Percentiles rank a stretch among this genome's conserved stretches.
Conservation (phyloP, 2,329 filamentous ascomycete genomes). For the Westerdykella aurantiaca region DNA sequence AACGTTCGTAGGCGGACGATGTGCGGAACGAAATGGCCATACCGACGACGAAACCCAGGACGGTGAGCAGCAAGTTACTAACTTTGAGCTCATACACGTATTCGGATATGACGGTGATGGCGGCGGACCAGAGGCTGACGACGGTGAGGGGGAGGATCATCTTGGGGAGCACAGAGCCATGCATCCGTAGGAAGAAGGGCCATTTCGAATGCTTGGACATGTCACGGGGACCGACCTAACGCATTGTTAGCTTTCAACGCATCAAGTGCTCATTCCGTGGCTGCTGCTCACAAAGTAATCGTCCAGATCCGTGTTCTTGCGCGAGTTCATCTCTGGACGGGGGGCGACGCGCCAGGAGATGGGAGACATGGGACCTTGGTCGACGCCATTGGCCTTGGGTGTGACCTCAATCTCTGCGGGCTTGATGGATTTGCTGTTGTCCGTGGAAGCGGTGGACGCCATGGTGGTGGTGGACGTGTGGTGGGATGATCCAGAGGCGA, state of each 20-base stretch:
- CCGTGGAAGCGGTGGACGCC: slow-evolving; percentile 24
- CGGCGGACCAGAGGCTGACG: slow-evolving; percentile 59
- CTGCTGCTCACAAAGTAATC: slow-evolving; percentile 54
- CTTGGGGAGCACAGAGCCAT: slow-evolving; percentile 68
- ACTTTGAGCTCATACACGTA: slow-evolving; percentile 50
- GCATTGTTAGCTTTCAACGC: slow-evolving; percentile 5
- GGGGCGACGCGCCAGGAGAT: slow-evolving; percentile 22
- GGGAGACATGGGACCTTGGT: slow-evolving; percentile 23
- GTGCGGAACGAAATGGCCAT: slow-evolving; percentile 68
- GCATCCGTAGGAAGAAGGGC: slow-evolving; percentile 68
- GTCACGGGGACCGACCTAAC: slow-evolving; percentile 56
- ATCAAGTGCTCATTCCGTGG: slow-evolving; percentile 1
- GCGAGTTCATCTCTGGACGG: neutral
- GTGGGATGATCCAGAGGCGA: slow-evolving; percentile 2
- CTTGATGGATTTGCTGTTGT: slow-evolving; percentile 22
- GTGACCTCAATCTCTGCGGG: slow-evolving; percentile 29
- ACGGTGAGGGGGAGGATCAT: slow-evolving; percentile 64
- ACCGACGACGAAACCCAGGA: slow-evolving; percentile 76
- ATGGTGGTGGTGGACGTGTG: slow-evolving; percentile 9
- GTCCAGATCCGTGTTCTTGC: slow-evolving; percentile 40
- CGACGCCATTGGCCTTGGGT: slow-evolving; percentile 8
- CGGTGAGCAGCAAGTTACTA: slow-evolving; percentile 62
- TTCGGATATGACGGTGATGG: slow-evolving; percentile 50
- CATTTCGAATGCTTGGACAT: slow-evolving; percentile 70
- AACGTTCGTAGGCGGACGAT: slow-evolving; percentile 69